These are phyloP conservation scores for Candida verbasci DNA, from an alignment of 805 yeast genomes.

Conservation along the genomic window DNA sequence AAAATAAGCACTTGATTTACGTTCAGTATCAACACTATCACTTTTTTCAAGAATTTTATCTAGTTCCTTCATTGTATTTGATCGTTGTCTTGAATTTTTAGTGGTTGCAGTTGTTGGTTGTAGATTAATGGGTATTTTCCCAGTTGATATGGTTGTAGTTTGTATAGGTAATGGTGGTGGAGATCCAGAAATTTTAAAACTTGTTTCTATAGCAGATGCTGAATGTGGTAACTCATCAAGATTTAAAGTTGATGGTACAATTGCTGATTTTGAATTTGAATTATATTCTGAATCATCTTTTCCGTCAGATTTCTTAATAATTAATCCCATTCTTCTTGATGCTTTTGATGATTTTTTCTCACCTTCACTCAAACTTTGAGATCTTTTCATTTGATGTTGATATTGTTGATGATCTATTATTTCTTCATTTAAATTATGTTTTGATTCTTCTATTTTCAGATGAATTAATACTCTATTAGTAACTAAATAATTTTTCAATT, in stretches of 20 bases:
- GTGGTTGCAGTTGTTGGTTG: constrained; percentile 4
- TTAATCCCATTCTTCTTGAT: constrained; percentile 72
- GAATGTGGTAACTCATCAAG: constrained; percentile 1
- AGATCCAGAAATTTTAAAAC: constrained; percentile 12
- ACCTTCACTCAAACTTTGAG: constrained; percentile 73
- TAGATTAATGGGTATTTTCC: constrained; percentile 10
- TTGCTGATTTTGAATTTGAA: too few relatives aligned
- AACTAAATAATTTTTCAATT: constrained; percentile 34
- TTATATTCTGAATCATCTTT: background rate
- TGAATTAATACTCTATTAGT: constrained; percentile 31
- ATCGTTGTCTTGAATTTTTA: constrained; percentile 26
- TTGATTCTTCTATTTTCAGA: constrained; percentile 20
- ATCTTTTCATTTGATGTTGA: constrained; percentile 36
- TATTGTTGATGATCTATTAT: background rate
- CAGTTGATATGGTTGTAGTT: constrained; percentile 11
- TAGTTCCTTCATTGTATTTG: constrained; percentile 33
- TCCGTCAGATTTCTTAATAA: constrained; percentile 43
- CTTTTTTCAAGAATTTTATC: constrained; percentile 32
- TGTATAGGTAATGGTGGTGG: constrained; percentile 8
- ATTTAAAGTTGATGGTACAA: background rate
- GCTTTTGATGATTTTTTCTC: constrained; percentile 46
- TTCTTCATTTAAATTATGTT: constrained; percentile 5
- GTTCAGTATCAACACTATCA: constrained; percentile 39
- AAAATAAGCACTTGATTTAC: constrained; percentile 59
- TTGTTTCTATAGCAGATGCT: constrained; percentile 4